These are phyloP conservation scores for Arthrinium phaeospermum DNA, from an alignment of 2,329 filamentous ascomycete genomes.

Conservation along the genomic window DNA sequence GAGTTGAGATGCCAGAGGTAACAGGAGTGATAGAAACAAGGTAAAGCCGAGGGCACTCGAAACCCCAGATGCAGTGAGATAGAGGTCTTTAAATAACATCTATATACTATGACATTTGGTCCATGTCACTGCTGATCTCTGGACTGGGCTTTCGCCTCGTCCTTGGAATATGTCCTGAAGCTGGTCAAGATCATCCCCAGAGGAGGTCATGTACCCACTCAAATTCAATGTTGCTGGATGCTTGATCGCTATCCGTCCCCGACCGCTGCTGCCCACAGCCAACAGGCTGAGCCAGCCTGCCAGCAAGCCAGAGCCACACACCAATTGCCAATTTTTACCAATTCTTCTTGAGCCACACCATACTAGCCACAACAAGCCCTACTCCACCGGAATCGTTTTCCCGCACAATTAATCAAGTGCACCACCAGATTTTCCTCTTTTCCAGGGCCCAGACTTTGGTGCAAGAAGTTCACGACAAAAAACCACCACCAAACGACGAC, in stretches of 20 bases:
- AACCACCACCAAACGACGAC: conserved; percentile 31
- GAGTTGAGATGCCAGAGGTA: background rate
- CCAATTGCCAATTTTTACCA: background rate
- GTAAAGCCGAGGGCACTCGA: background rate
- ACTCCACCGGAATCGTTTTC: conserved; percentile 11
- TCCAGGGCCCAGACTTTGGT: conserved; percentile 18
- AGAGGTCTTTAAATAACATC: background rate
- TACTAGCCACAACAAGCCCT: conserved; percentile 10
- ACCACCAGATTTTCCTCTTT: conserved; percentile 21
- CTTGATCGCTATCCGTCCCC: background rate
- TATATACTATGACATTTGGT: background rate
- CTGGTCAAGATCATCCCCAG: conserved; percentile 10
- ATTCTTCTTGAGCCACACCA: background rate
- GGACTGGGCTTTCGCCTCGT: background rate
- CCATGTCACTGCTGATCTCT: conserved; percentile 5
- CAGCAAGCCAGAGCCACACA: conserved; percentile 1
- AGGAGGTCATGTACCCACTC: background rate
- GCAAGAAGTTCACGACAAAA: conserved; percentile 28
- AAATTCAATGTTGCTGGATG: background rate
- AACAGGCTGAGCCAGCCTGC: background rate
- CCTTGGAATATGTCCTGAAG: background rate
- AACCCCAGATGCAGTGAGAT: background rate
- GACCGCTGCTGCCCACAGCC: background rate
- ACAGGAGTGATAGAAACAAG: background rate
- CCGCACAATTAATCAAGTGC: conserved; percentile 21